Evolutionary conservation across 441 rosid genomes (phyloP).

Genomic region (Viola pubescens): DNA sequence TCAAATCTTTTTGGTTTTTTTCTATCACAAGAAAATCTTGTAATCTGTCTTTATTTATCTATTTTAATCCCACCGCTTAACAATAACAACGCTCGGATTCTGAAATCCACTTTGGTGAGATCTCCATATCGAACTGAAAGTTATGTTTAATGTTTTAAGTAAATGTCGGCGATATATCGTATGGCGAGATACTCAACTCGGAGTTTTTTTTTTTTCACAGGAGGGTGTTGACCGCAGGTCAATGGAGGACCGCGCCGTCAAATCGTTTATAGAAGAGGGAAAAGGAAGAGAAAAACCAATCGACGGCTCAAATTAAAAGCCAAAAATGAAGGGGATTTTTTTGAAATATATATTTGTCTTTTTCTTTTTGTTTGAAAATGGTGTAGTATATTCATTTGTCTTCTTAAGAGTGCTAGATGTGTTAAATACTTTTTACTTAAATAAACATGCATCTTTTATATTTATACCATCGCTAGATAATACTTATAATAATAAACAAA

Average conservation of each 20-base stretch:
- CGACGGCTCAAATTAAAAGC: too few species aligned
- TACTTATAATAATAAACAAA: too few species aligned
- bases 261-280: neutral
- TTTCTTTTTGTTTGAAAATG: too few species aligned
- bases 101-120: slow-evolving; percentile 39
- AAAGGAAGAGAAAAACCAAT: neutral
- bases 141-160: neutral
- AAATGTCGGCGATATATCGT: neutral
- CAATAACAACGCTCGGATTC: slow-evolving; percentile 30
- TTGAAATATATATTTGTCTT: too few species aligned
- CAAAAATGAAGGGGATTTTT: too few species aligned
- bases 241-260: slow-evolving; percentile 30
- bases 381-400: too few species aligned
- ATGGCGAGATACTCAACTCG: neutral
- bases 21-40: slow-evolving; percentile 34
- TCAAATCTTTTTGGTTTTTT: slow-evolving; percentile 29
- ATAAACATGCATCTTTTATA: too few species aligned
- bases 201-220: too few species aligned
- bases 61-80: neutral
- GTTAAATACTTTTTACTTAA: too few species aligned
- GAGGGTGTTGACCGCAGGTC: slow-evolving; percentile 27
- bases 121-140: slow-evolving; percentile 20
- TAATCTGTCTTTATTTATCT: slow-evolving; percentile 24
- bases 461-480: too few species aligned
- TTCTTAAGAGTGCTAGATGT: too few species aligned